Evolutionary conservation across 495 filamentous ascomycete genomes (phyloP).

Genomic region (Trichocladium antarcticum): DNA sequence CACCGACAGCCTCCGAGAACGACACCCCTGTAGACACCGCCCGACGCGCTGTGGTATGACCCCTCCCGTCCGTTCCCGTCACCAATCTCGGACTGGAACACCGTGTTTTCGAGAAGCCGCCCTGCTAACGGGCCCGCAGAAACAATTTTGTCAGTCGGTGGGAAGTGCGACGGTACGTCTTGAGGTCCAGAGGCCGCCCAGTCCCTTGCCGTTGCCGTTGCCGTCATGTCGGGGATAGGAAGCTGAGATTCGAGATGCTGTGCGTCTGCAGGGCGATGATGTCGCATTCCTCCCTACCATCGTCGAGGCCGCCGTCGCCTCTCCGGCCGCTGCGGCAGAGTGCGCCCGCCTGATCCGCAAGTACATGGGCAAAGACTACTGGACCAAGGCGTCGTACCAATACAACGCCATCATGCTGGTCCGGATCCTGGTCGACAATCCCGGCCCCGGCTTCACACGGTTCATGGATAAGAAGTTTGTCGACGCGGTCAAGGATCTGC

Average conservation of each 20-base stretch:
- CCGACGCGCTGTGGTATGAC: conserved; percentile 41
- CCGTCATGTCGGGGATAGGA: neutral
- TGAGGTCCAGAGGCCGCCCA: no score
- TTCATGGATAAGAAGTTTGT: conserved; percentile 78
- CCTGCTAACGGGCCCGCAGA: conserved; percentile 22
- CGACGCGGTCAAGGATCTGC: conserved; percentile 59
- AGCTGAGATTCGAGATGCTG: neutral
- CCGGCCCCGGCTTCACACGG: conserved; percentile 74
- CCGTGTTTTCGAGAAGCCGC: neutral
- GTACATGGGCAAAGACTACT: conserved; percentile 59
- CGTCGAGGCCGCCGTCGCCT: conserved; percentile 89
- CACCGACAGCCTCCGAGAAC: conserved; percentile 24
- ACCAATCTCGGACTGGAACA: no score
- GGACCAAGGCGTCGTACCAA: conserved; percentile 53
- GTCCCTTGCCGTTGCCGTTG: no score
- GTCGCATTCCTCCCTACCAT: conserved; percentile 88
- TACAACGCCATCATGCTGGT: conserved; percentile 96
- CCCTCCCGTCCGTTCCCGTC: neutral
- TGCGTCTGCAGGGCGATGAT: conserved; percentile 55
- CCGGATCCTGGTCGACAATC: conserved; percentile 86
- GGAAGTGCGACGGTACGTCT: conserved; percentile 48
- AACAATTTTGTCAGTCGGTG: conserved; percentile 69
- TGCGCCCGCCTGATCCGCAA: conserved; percentile 69
- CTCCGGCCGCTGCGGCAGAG: conserved; percentile 68
- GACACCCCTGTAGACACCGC: conserved; percentile 50